A percentile compares a stretch with the other conserved stretches of the same genome.
Conservation (phyloP, 2,329 filamentous ascomycete species). For the Corynespora cassiicola region DNA sequence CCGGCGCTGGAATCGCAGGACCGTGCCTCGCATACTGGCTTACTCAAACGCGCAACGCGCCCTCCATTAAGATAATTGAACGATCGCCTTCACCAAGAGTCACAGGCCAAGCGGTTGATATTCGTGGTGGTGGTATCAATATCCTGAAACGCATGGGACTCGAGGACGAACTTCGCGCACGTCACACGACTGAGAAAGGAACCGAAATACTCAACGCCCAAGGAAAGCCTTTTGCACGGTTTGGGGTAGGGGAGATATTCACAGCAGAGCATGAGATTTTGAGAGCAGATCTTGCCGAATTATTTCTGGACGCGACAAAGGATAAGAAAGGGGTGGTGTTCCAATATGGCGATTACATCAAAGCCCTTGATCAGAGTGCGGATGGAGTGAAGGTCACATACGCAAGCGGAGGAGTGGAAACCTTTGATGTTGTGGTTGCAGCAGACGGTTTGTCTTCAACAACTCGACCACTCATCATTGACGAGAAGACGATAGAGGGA, state of each 20-base stretch:
- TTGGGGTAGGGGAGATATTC: conserved; percentile 21
- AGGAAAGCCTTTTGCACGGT: conserved; percentile 19
- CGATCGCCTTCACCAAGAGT: conserved; percentile 50
- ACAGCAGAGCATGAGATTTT: conserved; percentile 51
- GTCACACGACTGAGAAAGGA: conserved; percentile 47
- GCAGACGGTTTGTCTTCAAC: conserved; percentile 63
- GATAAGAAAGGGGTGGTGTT: conserved; percentile 30
- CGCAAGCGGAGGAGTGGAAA: conserved; percentile 49
- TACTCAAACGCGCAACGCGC: conserved; percentile 19
- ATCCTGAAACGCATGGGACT: conserved; percentile 50
- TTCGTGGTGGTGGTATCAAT: conserved; percentile 51
- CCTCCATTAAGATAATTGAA: conserved; percentile 54
- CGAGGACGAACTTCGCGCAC: conserved; percentile 37
- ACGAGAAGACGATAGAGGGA: too few species aligned
- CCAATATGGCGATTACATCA: conserved; percentile 28
- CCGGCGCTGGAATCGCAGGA: conserved; percentile 34
- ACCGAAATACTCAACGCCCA: conserved; percentile 40
- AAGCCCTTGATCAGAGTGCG: conserved; percentile 40
- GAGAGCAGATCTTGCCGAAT: conserved; percentile 58
- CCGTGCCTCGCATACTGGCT: conserved; percentile 59
- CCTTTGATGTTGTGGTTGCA: conserved; percentile 61
- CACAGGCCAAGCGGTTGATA: conserved; percentile 54
- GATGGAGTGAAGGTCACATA: conserved; percentile 49
- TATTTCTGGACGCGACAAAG: conserved; percentile 53
- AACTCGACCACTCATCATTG: conserved; percentile 33